Evolutionary conservation across 345 rosid genomes (phyloP).

Genomic region (Salix caprea): DNA sequence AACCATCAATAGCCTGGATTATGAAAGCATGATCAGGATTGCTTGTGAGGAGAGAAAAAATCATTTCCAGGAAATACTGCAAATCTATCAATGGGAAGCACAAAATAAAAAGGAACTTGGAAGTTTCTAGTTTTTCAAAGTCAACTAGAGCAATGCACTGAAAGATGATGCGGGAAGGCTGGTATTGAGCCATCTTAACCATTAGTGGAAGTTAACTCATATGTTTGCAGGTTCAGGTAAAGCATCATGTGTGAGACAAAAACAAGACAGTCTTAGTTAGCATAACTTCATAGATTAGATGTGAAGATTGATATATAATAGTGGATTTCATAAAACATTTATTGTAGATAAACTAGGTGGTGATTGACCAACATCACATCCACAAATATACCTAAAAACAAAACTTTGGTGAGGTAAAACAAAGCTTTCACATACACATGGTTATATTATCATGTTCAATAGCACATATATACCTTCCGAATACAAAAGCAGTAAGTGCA

Average conservation of each 20-base stretch:
- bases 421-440: not conserved
- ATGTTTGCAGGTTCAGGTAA: not conserved
- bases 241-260: not conserved
- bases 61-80: not conserved
- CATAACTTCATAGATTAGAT: not conserved
- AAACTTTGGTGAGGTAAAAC: not conserved
- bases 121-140: not conserved
- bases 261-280: not conserved
- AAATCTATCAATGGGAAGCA: not conserved
- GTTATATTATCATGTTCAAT: not conserved
- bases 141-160: not conserved
- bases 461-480: slow-evolving; percentile 48
- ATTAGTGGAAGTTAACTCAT: not conserved
- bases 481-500: slow-evolving; percentile 65
- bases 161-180: not conserved
- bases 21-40: not conserved
- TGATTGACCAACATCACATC: not conserved
- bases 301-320: not conserved
- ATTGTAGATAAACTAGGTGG: not conserved
- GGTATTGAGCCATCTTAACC: not conserved
- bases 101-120: not conserved
- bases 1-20: slow-evolving; percentile 58
- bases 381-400: not conserved
- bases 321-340: not conserved
- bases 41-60: not conserved